Base-by-base conservation (phyloP, 2,329 filamentous ascomycete species). In the Metarhizium brunneum region DNA sequence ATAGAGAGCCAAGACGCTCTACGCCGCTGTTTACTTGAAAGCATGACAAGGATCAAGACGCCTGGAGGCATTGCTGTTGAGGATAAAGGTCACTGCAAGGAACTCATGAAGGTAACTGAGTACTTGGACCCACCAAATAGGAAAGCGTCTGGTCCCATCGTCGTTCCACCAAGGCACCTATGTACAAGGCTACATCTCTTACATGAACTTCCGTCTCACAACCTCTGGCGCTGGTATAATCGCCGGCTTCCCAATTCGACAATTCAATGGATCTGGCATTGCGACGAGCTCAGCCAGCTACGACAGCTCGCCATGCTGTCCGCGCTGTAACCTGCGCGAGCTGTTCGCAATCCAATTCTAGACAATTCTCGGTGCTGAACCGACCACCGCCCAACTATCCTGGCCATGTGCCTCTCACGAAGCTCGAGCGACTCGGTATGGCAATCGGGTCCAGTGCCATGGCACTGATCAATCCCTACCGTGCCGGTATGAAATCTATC, bases 341-440 rank as follows among this genome's bases (percentile, higher is more conserved):
- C 47, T 20, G 52, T 29, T 8, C 32, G 29, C 47, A 50, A 32
- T 52, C 60, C 7, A 59, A 60, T 13, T 35, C 54, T 47, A 62
- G 68, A 50, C 62, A 55, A 56, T 95, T 96, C 76, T 95, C 92
- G 47, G 83, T 90, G 59, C 82, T 95, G 64, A 88, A 88, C 70
- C 88, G 94, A 6, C 92, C 92, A 52, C 81, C 82, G 30, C 89
- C 91, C 56, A 94, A 89, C 65, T 97, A 97, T 74, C 85, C 88
- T 1, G 90, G 91, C 71, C 94, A 99, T 81, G 84, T 97, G 36
- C 94, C 92, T 40, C 81, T 99, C 55, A 96, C 88, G 7, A 73
- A 74, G 47, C 65, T 90, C 56, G 94, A 97, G 73, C 86, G 88
- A 55, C 79, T 83, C 57, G 84, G 84, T 18, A 78, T 99, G 50